Conservation (phyloP, 768 basidiomycete genomes). For the Suillus fuscotomentosus region DNA sequence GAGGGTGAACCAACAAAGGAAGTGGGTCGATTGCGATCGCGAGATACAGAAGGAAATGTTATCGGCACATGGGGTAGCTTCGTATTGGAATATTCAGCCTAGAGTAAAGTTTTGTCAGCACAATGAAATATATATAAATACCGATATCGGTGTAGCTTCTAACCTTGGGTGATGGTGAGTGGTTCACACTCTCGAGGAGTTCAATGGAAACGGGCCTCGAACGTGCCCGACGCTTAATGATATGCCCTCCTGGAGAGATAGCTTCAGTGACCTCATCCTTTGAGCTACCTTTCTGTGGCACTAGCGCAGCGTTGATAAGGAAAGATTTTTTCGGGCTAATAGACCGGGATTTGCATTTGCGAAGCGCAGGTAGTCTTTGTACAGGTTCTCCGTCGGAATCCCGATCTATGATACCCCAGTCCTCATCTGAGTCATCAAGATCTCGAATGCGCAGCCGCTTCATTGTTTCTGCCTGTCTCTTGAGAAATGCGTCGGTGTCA, state of each 20-base stretch:
- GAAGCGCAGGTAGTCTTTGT: slow-evolving; percentile 27
- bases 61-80: slow-evolving; percentile 21
- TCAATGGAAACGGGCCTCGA: slow-evolving; percentile 71
- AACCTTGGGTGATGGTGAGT: slow-evolving; percentile 41
- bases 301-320: slow-evolving; percentile 11
- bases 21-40: slow-evolving; percentile 39
- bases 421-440: slow-evolving; percentile 44
- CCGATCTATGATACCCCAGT: slow-evolving; percentile 40
- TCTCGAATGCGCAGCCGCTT: slow-evolving; percentile 62
- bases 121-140: background rate
- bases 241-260: slow-evolving; percentile 74
- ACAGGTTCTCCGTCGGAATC: slow-evolving; percentile 55
- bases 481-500: slow-evolving; percentile 37
- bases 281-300: slow-evolving; percentile 40
- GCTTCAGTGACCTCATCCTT: slow-evolving; percentile 64
- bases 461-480: slow-evolving; percentile 62
- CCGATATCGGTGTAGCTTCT: background rate
- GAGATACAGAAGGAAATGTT: slow-evolving; percentile 39
- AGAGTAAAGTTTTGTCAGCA: background rate
- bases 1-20: slow-evolving; percentile 53
- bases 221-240: slow-evolving; percentile 72
- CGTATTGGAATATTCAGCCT: background rate
- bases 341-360: slow-evolving; percentile 27
- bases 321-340: slow-evolving; percentile 29
- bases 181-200: slow-evolving; percentile 50